phyloP scores from a whole-genome alignment of 164 flowering plant species.

The Vitis labrusca region DNA sequence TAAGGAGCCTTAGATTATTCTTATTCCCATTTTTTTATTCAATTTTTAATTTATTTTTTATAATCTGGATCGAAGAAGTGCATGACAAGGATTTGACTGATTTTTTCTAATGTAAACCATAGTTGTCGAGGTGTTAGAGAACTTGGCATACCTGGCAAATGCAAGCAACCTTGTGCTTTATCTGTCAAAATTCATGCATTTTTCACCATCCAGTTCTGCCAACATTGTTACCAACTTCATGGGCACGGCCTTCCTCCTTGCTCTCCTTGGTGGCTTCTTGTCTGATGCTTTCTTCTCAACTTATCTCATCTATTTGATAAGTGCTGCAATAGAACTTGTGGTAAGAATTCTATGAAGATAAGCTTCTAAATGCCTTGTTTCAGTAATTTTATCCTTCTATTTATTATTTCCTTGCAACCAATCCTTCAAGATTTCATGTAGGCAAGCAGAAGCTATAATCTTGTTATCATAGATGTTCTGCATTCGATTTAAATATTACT shows the following conservation, averaged over 20 bases:
- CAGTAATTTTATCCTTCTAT: not conserved
- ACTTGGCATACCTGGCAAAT: conserved; percentile 76
- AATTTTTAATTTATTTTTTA: too few relatives aligned
- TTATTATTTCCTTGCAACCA: too few relatives aligned
- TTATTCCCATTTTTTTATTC: not conserved
- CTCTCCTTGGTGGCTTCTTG: conserved; percentile 83
- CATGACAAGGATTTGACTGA: not conserved
- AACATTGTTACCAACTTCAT: conserved; percentile 81
- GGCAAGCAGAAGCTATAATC: too few relatives aligned
- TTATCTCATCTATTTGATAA: conserved; percentile 52
- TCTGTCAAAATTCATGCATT: conserved; percentile 61
- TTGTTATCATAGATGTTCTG: too few relatives aligned
- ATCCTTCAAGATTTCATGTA: too few relatives aligned
- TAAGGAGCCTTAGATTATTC: not conserved
- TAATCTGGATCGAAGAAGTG: not conserved
- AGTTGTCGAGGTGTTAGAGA: conserved; percentile 85
- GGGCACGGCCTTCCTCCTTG: conserved; percentile 89
- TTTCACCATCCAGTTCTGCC: conserved; percentile 63
- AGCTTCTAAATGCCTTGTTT: not conserved
- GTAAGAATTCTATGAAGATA: conserved; percentile 37
- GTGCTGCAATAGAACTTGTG: conserved; percentile 63
- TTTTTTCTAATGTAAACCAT: not conserved
- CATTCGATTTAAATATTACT: too few relatives aligned
- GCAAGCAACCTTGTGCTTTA: conserved; percentile 84
- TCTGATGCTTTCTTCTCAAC: conserved; percentile 75